Conservation (phyloP, 768 basidiomycete species). For the Collybiopsis luxurians region DNA sequence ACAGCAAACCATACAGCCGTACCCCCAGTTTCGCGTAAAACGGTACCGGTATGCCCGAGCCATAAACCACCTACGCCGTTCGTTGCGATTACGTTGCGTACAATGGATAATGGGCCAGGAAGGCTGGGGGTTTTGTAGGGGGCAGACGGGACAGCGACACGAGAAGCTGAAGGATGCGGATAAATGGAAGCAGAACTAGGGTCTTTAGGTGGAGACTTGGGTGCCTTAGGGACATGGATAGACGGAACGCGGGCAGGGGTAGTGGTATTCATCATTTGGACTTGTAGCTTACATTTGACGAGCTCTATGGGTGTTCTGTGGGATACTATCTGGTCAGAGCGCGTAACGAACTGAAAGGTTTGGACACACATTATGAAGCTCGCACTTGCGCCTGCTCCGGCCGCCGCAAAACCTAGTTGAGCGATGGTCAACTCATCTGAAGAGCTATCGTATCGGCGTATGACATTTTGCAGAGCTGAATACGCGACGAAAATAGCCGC, state of each 20-base stretch:
- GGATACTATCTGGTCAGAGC: no score
- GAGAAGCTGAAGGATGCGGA: conserved; percentile 13
- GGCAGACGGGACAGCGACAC: conserved; percentile 9
- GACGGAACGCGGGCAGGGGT: conserved; percentile 12
- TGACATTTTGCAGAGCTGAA: conserved; percentile 64
- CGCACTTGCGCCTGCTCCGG: conserved; percentile 81
- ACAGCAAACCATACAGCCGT: conserved; percentile 88
- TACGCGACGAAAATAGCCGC: conserved; percentile 87
- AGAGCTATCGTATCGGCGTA: conserved; percentile 36
- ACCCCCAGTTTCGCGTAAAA: conserved; percentile 92
- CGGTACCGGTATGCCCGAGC: conserved; percentile 92
- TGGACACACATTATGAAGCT: conserved; percentile 80
- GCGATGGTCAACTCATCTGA: conserved; percentile 50
- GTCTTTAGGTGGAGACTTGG: conserved; percentile 10
- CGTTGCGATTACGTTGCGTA: conserved; percentile 57
- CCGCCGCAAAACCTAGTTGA: conserved; percentile 78
- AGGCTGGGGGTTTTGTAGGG: conserved; percentile 30
- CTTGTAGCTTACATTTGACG: conserved; percentile 92
- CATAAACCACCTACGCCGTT: conserved; percentile 87
- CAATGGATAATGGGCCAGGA: conserved; percentile 73
- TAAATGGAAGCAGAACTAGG: conserved; percentile 9
- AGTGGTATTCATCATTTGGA: conserved; percentile 65
- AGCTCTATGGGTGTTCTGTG: conserved; percentile 89
- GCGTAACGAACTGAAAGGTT: neutral
- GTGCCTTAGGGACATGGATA: conserved; percentile 47